Evolutionary conservation across 2,329 filamentous ascomycete species (phyloP).

Genomic region (Emericellopsis cladophorae): DNA sequence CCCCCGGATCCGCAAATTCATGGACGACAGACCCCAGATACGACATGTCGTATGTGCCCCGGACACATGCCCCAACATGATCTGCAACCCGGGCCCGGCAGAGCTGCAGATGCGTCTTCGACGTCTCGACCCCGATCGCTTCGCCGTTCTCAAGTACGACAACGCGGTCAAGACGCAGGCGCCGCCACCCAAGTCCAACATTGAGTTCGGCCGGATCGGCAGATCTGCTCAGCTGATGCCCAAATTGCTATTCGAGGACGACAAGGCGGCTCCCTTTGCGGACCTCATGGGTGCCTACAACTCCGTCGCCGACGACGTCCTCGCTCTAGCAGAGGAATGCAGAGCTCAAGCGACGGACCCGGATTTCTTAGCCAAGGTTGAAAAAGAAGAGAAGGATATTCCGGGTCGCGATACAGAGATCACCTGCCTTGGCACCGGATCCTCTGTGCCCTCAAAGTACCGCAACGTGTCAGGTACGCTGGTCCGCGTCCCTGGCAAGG

Average conservation of each 20-base stretch:
- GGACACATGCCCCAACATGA: constrained; percentile 63
- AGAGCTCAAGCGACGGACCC: constrained; percentile 24
- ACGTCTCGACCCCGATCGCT: constrained; percentile 61
- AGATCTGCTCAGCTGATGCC: constrained; percentile 34
- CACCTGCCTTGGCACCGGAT: constrained; percentile 81
- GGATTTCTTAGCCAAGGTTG: constrained; percentile 34
- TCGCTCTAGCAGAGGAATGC: constrained; percentile 37
- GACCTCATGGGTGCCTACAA: constrained; percentile 24
- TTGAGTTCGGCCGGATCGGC: constrained; percentile 29
- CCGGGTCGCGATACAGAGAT: constrained; percentile 69
- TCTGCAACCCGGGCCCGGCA: constrained; percentile 57
- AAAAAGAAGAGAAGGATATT: constrained; percentile 47
- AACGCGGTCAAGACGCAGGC: constrained; percentile 25
- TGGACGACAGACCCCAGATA: constrained; percentile 43
- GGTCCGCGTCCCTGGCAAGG: constrained; percentile 68
- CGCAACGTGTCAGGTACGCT: constrained; percentile 89
- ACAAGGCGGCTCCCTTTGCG: constrained; percentile 28
- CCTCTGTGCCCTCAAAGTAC: constrained; percentile 80
- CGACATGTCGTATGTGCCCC: constrained; percentile 68
- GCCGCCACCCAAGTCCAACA: constrained; percentile 9
- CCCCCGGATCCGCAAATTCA: constrained; percentile 54
- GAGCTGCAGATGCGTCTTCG: constrained; percentile 56
- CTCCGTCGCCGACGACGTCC: constrained; percentile 11
- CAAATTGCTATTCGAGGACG: constrained; percentile 28
- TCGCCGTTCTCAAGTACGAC: constrained; percentile 55